Evolutionary conservation across 2,329 filamentous ascomycete genomes (phyloP), one percentile per base, ranked within the genome.

Genomic region (Bipolaris victoriae): DNA sequence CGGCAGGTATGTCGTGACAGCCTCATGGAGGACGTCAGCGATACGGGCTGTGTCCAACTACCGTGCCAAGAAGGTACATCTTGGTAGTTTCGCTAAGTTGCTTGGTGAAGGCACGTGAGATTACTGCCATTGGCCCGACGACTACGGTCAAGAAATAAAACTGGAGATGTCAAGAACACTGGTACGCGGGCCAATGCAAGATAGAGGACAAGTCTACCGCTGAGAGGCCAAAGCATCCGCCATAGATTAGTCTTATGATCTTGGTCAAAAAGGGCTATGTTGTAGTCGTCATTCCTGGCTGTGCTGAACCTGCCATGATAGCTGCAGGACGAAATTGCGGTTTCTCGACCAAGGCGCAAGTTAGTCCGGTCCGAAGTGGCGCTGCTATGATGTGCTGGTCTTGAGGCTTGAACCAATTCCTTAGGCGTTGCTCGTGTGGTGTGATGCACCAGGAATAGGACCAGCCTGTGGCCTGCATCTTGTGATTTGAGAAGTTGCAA

Each of bases 1-100:
- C 26, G 44, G 44, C 7, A 47, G 15, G 18, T 24, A 20, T 20
- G 22, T 47, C 24, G 35, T 24, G 37, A 37, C 39, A 39, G 52
- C 52, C 55, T 46, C 49, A 41, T 60, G 58, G 59, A 60, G 47
- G 47, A 69, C 66, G 66, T 70, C 65, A 68, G 58, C 65, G 54
- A 41, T 47, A 57, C 61, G 61, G 67, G 45, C 67, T 70, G 67
- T 68, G 67, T 58, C 61, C 43, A n/a, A 39, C 39, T 49, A 53
- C 31, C 47, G n/a, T 44, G 67, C 67, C 64, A 64, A 70, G 65
- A 26, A 43, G 40, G 43, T 43, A 51, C 49, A 55, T 26, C 64
- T 68, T 63, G 55, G 58, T 35, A 11, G 54, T 49, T 49, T 52
- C 55, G 55, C 60, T 62, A 64, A 48, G 44, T 15, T 33, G 43